A percentile compares a stretch with the other conserved stretches of the same genome.
Evolutionary conservation across 371 early-diverging fungal genomes (phyloP).

Genomic region (Syncephalastrum racemosum): DNA sequence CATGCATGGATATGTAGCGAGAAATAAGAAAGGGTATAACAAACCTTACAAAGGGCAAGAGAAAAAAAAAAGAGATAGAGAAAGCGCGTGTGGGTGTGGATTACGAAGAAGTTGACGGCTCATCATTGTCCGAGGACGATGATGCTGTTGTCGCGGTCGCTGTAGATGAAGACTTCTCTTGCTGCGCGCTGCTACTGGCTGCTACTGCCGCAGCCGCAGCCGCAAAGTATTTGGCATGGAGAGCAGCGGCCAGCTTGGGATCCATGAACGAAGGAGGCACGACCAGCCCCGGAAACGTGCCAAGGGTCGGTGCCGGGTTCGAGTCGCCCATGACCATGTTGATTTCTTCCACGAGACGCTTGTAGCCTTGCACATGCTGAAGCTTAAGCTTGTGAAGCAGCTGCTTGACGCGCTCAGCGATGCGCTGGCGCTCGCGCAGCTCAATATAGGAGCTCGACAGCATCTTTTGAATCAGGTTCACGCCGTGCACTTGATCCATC

Average conservation of each 20-base stretch:
- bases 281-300: conserved; percentile 25
- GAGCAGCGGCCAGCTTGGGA: conserved; percentile 38
- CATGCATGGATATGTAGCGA: not conserved
- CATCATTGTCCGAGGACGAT: conserved; percentile 4
- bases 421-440: conserved; percentile 69
- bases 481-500: conserved; percentile 85
- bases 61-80: conserved; percentile 1
- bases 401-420: conserved; percentile 78
- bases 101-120: conserved; percentile 1
- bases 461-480: conserved; percentile 84
- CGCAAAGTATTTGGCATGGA: conserved; percentile 35
- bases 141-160: not conserved
- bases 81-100: not conserved
- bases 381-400: conserved; percentile 60
- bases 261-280: conserved; percentile 29
- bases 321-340: conserved; percentile 49
- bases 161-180: conserved; percentile 6
- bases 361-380: conserved; percentile 76
- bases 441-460: conserved; percentile 80
- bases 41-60: not conserved
- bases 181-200: conserved; percentile 10
- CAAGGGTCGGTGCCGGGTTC: conserved; percentile 38
- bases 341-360: conserved; percentile 79
- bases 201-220: conserved; percentile 17
- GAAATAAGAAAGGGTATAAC: not conserved